Evolutionary conservation across 2,329 filamentous ascomycete species (phyloP).

Genomic region (Colletotrichum eremochloae): DNA sequence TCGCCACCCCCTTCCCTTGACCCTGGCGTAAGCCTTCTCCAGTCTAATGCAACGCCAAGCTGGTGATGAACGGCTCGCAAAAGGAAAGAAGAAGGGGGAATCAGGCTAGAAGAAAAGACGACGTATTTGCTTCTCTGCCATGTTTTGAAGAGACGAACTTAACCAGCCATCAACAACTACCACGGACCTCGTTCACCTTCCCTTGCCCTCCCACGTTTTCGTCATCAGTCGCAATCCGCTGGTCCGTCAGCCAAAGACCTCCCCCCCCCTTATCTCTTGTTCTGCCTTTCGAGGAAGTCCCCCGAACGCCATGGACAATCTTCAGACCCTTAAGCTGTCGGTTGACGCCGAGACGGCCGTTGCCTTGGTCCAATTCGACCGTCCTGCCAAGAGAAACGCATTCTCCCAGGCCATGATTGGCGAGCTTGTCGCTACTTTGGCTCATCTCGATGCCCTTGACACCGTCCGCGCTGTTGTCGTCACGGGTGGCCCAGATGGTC

Average conservation of each 20-base stretch:
- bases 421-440: constrained; percentile 53
- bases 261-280: not conserved
- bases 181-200: not conserved
- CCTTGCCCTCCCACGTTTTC: not conserved
- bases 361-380: constrained; percentile 49
- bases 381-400: constrained; percentile 70
- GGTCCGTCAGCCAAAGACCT: not conserved
- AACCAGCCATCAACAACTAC: not conserved
- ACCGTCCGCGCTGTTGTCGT: constrained; percentile 54
- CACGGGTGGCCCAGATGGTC: constrained; percentile 50
- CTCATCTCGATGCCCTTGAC: constrained; percentile 38
- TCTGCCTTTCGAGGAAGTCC: not conserved
- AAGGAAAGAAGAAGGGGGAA: constrained; percentile 1
- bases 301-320: constrained; percentile 32
- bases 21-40: constrained; percentile 9
- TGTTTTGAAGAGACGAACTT: constrained; percentile 16
- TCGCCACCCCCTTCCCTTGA: constrained; percentile 3
- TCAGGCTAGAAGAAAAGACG: constrained; percentile 12
- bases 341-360: constrained; percentile 36
- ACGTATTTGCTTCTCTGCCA: constrained; percentile 27
- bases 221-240: not conserved
- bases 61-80: constrained; percentile 23
- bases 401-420: constrained; percentile 65
- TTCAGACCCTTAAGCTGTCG: constrained; percentile 33
- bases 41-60: constrained; percentile 21